Percentiles rank a stretch among this genome's conserved stretches.
Conservation (phyloP, 148 eudicot species). For the Amaranthus palmeri region DNA sequence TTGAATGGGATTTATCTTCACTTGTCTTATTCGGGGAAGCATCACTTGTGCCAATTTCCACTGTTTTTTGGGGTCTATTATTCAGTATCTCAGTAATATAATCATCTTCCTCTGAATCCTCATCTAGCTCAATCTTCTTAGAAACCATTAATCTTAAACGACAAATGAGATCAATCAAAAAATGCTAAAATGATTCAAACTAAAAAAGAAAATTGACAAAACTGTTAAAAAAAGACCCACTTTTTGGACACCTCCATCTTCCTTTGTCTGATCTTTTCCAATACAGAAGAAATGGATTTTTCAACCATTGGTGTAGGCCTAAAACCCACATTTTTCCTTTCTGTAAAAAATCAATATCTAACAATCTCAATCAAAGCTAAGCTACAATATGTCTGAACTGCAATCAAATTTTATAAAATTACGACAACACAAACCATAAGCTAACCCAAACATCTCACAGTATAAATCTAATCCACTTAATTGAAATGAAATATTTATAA, state of each 20-base stretch:
- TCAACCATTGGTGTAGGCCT: constrained; percentile 57
- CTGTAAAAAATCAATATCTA: constrained; percentile 26
- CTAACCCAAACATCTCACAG: too few species aligned
- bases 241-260: constrained; percentile 68
- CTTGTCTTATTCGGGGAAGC: constrained; percentile 11
- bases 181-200: too few species aligned
- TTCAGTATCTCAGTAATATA: constrained; percentile 18
- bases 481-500: too few species aligned
- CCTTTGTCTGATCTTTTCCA: constrained; percentile 84
- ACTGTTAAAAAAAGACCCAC: constrained; percentile 28
- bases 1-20: constrained; percentile 28
- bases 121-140: not conserved
- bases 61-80: constrained; percentile 14
- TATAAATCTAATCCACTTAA: too few species aligned
- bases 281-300: constrained; percentile 72
- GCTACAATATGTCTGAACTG: not conserved
- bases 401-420: too few species aligned
- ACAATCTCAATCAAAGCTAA: not conserved
- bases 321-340: constrained; percentile 69
- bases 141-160: constrained; percentile 29
- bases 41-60: constrained; percentile 19
- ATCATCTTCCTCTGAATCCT: constrained; percentile 26
- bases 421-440: too few species aligned
- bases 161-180: not conserved
- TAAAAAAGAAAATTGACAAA: too few species aligned